phyloP scores from a whole-genome alignment of 192 early-diverging fungal genomes.

The Umbelopsis sp. region DNA sequence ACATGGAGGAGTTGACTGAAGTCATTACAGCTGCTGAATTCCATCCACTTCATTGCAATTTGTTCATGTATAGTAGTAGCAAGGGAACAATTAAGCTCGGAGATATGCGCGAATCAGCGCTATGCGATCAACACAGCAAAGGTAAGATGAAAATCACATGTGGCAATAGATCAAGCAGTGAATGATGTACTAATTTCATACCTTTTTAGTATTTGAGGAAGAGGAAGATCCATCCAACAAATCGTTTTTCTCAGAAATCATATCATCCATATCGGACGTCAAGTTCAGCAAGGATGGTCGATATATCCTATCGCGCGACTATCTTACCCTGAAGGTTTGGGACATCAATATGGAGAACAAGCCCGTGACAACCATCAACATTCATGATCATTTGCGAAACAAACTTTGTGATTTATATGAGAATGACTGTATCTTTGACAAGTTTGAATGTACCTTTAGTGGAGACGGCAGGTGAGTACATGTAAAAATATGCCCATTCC shows the following conservation, averaged over 20 bases:
- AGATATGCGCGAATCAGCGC: conserved; percentile 93
- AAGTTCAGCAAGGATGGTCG: conserved; percentile 95
- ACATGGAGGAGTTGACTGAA: conserved; percentile 99
- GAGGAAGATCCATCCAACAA: conserved; percentile 91
- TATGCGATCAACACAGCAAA: conserved; percentile 93
- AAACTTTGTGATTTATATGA: conserved; percentile 99
- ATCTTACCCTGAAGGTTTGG: conserved; percentile 96
- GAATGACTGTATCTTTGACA: conserved; percentile 99
- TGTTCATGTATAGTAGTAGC: conserved; percentile 97
- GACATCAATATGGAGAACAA: conserved; percentile 95
- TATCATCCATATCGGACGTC: conserved; percentile 96
- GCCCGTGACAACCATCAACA: conserved; percentile 92
- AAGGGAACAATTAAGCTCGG: conserved; percentile 97
- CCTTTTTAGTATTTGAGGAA: conserved; percentile 79
- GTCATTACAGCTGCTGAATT: conserved; percentile 99
- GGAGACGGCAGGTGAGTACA: conserved; percentile 86
- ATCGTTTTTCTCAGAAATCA: conserved; percentile 99
- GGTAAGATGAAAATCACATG: conserved; percentile 46
- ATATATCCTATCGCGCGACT: conserved; percentile 96
- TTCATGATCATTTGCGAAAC: conserved; percentile 92
- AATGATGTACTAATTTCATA: not conserved
- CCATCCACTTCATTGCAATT: conserved; percentile 94
- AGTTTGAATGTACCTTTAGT: conserved; percentile 97
- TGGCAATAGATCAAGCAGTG: not conserved
- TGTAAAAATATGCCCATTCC: not conserved